Evolutionary conservation across 129 eudicot genomes (phyloP), one percentile per base, ranked within the genome.

Genomic region (Flaveria trinervia): DNA sequence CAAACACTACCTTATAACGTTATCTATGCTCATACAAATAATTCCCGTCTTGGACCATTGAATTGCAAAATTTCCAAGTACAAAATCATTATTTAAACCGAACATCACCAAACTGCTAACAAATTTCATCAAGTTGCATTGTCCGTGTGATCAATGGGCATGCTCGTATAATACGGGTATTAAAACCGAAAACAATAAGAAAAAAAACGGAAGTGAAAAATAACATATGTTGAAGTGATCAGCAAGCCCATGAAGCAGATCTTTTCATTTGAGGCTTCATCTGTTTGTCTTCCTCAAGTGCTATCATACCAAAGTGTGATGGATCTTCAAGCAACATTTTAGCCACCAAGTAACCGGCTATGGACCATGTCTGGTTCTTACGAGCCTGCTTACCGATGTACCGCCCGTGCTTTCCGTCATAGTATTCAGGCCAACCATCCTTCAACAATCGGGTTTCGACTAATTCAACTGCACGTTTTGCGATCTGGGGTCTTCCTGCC

Each of bases 321-420:
- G 98, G 96, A 82, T 93, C 98, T 72, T 93, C 98, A 9, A 93
- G 90, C 96, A 93, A 83, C 96, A 93, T 90, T 68, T 88, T 93
- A 8, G 96, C 98, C 71, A 93, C 98, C 85, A 93, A 71, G 73
- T 93, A 93, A 57, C 98, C 96, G 0, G 98, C 98, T 33, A 90
- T 84, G 6, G 98, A 93, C 98, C 98, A 93, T 14, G 98, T 93
- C 73, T 93, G 98, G 87, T 78, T 77, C 68, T 90, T 93, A 0
- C 98, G 95, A 7, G 98, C 87, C 60, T 93, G 98, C 85, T 93
- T 93, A 9, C 98, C 98, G 2, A 90, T 62, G 65, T 70, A 90
- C 25, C 98, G 89, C 0, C 98, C 98, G 0, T 61, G 83, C 84
- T 90, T 93, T 12, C 96, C 98, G 11, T 92, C 96, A 44, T 92